Evolutionary conservation across 768 basidiomycete genomes (phyloP).

Genomic region (Pisolithus orientalis): DNA sequence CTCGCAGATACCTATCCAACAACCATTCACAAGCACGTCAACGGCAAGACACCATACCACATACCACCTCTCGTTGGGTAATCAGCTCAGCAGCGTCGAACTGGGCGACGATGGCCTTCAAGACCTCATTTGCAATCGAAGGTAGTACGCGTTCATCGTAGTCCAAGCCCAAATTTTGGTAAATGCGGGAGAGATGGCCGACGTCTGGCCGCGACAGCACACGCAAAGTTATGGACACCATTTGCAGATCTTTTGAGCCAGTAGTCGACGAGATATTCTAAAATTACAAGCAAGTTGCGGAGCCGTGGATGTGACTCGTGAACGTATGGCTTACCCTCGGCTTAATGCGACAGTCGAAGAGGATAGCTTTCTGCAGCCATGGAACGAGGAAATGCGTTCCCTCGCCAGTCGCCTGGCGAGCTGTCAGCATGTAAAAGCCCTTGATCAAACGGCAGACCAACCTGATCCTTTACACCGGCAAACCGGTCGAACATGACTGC

Average conservation of each 20-base stretch:
- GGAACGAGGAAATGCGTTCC: conserved; percentile 96
- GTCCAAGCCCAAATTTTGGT: conserved; percentile 90
- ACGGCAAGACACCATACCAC: conserved; percentile 20
- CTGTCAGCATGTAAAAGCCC: too few species aligned
- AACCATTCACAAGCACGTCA: not conserved
- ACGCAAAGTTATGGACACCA: conserved; percentile 95
- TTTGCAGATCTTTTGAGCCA: conserved; percentile 97
- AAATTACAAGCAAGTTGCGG: conserved; percentile 2
- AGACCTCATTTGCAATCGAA: conserved; percentile 95
- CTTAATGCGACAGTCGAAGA: conserved; percentile 97
- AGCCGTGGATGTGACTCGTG: not conserved
- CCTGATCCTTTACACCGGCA: conserved; percentile 80
- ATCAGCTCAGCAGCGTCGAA: conserved; percentile 97
- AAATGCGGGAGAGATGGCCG: conserved; percentile 83
- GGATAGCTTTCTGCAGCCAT: conserved; percentile 92
- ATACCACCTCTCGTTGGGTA: conserved; percentile 93
- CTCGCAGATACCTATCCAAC: conserved; percentile 73
- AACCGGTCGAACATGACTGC: conserved; percentile 99
- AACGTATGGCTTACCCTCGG: conserved; percentile 58
- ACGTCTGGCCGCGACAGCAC: conserved; percentile 93
- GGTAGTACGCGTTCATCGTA: conserved; percentile 98
- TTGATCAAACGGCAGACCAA: conserved; percentile 24
- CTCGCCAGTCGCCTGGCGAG: conserved; percentile 69
- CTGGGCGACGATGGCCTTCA: conserved; percentile 97
- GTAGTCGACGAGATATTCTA: conserved; percentile 99